Base-by-base conservation (phyloP, 768 basidiomycete genomes). In the Psilocybe cyanescens region DNA sequence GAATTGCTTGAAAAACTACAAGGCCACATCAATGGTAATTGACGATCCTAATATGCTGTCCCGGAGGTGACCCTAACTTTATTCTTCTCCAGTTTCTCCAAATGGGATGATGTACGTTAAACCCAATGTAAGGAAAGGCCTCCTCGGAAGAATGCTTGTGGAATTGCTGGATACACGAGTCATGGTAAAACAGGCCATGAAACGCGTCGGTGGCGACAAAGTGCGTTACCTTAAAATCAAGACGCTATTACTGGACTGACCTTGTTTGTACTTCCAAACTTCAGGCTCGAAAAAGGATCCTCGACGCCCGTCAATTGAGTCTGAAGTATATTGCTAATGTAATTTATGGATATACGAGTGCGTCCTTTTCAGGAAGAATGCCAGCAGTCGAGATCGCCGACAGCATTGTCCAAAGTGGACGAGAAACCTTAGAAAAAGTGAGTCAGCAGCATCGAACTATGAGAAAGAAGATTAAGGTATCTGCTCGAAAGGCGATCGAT, bases 141-240 rank as follows among this genome's bases (percentile, higher is more conserved):
- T 97, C 4, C 78, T 99, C 8, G 87, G 88, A 3, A 88, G 96
- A 62, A 98, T 99, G 97, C 79, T 99, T 64, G 84, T 83, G 3
- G 97, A 99, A 74, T 78, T 99, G 2, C 78, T 99, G 64, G 94
- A 98, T 55, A 98, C 97, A 16, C 83, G 97, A 57, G 93, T 98
- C 4, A 99, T 99, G 97, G 91, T 99, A 28, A 99, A 98, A 72
- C 90, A 94, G 64, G 94, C 93, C 3, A 95, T 97, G 95, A 98
- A 98, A 72, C 78, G 81, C 24, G 83, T 83, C 7, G 86, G 85
- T 52, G 76, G 79, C 45, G 89, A 97, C 71, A 94, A 93, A 78
- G 95, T 91, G 53, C 56, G 45, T 46, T 48, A 52, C 61, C 39
- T 28, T 35, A 7, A 24, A 33, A 47, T 9, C 52, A 11, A n/a